Base-by-base conservation (phyloP, 805 yeast genomes). In the Ogataea ganodermae region DNA sequence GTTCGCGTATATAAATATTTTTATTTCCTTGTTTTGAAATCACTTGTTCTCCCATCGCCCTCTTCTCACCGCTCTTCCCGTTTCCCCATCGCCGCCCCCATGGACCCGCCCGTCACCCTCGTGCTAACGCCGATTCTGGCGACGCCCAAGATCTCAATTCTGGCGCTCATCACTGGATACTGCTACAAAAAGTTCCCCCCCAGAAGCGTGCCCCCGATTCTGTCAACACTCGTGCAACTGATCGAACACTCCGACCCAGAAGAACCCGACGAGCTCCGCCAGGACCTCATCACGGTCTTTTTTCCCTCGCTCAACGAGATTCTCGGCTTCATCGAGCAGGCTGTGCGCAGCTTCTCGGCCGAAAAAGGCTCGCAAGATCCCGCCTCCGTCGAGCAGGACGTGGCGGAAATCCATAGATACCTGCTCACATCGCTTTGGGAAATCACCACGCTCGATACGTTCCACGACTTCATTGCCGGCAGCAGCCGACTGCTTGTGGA, bases 61-160 rank as follows among this genome's bases (percentile, higher is more conserved):
- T n/a, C n/a, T n/a, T n/a, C n/a, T n/a, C n/a, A n/a, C n/a, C n/a
- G n/a, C n/a, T n/a, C n/a, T n/a, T n/a, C n/a, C n/a, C n/a, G n/a
- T n/a, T n/a, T n/a, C n/a, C n/a, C n/a, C n/a, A n/a, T n/a, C n/a
- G n/a, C n/a, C n/a, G n/a, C 13, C 22, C 18, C 21, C 20, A 48
- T 48, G 53, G 51, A 46, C 24, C 45, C 44, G 2, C 38, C 42
- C 9, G 51, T 45, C 22, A 49, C 45, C 10, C 40, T 59, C 28
- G 51, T 62, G 2, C 40, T 75, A 18, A 69, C 76, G 1, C 70
- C 74, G 2, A 58, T 68, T 1, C 53, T 83, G 22, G 76, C 84
- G 5, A 81, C 87, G 0, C 74, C 78, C 46, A 80, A 79, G 52
- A 63, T 83, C 0, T 78, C 82, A 1, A 54, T 81, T 1, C 55